Evolutionary conservation across 176 grass and related monocot species (phyloP).

Genomic region (Avena eriantha): DNA sequence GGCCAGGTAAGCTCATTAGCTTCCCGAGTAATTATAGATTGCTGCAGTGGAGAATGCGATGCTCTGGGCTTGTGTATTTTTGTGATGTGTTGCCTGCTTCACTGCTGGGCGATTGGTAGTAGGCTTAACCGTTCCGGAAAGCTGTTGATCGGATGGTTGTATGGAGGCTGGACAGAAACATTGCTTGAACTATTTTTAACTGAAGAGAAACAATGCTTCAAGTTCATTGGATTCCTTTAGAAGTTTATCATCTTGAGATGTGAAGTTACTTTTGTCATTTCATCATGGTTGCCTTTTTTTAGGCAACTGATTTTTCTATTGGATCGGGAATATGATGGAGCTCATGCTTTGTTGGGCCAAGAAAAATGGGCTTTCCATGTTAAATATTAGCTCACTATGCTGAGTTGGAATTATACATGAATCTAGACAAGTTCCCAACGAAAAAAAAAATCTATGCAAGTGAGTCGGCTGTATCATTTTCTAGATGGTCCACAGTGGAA

Average conservation of each 20-base stretch:
- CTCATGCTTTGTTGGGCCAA: background rate
- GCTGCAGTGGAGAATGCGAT: slow-evolving; percentile 44
- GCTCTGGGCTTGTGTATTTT: slow-evolving; percentile 52
- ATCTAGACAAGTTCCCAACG: background rate
- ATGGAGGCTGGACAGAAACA: slow-evolving; percentile 13
- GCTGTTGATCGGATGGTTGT: slow-evolving; percentile 41
- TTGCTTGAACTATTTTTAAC: slow-evolving; percentile 26
- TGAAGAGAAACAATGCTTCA: slow-evolving; percentile 15
- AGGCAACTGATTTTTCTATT: background rate
- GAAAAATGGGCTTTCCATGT: background rate
- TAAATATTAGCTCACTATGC: background rate
- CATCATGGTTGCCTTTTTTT: background rate
- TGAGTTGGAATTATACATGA: slow-evolving; percentile 1
- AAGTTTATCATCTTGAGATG: background rate
- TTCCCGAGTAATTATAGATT: slow-evolving; percentile 49
- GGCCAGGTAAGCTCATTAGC: slow-evolving; percentile 43
- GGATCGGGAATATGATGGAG: background rate
- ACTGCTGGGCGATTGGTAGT: slow-evolving; percentile 25
- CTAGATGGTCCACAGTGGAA: slow-evolving; percentile 14
- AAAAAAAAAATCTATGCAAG: background rate
- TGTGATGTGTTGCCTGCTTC: slow-evolving; percentile 41
- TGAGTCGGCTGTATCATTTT: background rate
- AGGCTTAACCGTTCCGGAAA: slow-evolving; percentile 25
- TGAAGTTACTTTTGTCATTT: background rate
- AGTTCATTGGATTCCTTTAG: background rate